Conservation (phyloP, 2,329 filamentous ascomycete genomes). For the Corynespora cassiicola region DNA sequence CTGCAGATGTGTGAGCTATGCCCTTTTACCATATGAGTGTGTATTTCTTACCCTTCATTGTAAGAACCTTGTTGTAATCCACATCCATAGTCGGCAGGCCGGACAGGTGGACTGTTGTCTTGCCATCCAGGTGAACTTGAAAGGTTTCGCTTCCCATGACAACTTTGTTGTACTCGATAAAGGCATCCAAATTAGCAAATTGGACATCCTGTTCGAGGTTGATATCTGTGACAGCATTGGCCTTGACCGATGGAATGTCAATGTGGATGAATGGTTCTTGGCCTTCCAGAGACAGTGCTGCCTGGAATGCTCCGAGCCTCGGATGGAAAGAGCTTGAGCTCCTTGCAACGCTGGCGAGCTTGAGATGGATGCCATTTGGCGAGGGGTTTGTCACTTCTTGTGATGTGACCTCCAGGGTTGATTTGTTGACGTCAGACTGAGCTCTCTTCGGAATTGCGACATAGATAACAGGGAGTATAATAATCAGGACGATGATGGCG, state of each 20-base stretch:
- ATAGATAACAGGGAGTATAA: constrained; percentile 65
- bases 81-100: constrained; percentile 58
- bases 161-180: constrained; percentile 57
- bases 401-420: constrained; percentile 57
- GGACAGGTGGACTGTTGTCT: constrained; percentile 59
- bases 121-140: constrained; percentile 58
- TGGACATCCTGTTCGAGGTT: constrained; percentile 53
- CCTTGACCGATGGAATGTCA: constrained; percentile 53
- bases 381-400: constrained; percentile 60
- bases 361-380: constrained; percentile 55
- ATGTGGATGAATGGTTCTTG: constrained; percentile 53
- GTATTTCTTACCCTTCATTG: constrained; percentile 59
- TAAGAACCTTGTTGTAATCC: constrained; percentile 63
- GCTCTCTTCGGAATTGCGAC: constrained; percentile 66
- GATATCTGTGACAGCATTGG: constrained; percentile 49
- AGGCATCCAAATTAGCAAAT: constrained; percentile 53
- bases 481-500: constrained; percentile 58
- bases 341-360: constrained; percentile 56
- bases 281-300: constrained; percentile 55
- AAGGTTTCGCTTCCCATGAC: constrained; percentile 59
- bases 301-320: constrained; percentile 60
- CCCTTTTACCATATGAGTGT: too few relatives aligned
- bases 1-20: constrained; percentile 42
- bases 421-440: constrained; percentile 60
- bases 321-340: constrained; percentile 61